Base-by-base conservation (phyloP, 768 basidiomycete species). In the Mycena rosella region DNA sequence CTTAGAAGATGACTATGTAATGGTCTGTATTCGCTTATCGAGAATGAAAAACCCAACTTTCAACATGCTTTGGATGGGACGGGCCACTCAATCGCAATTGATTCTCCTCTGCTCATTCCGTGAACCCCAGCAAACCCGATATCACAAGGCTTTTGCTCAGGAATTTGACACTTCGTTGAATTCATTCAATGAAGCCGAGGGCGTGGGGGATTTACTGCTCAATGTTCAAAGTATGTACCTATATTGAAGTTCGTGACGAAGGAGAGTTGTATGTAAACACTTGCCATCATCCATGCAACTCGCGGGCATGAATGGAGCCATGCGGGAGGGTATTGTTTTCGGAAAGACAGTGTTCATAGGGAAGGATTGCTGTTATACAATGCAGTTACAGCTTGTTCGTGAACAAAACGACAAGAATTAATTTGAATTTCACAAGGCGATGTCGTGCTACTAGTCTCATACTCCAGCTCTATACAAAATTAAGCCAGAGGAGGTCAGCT, bases 401-500 rank as follows among this genome's bases (percentile, higher is more conserved):
- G 40, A 42, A 42, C 40, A 17, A 42, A 42, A 42, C 20, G 40
- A 7, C 40, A 42, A 42, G 40, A 5, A 42, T 42, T 42, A 42
- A 42, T 42, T 42, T 42, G 15, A 42, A 42, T 42, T 42, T 42
- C 40, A 42, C 40, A 42, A 42, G 15, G 17, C 15, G 40, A 42
- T 7, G 40, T 42, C 9, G 40, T 17, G 40, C 40, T 42, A 42
- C 40, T 42, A 20, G 9, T 42, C 40, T 44, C 42, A 44, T 44
- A 20, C 42, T 44, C 20, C 24, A 20, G 47, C 47, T 48, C 47
- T 48, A 8, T 48, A 48, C 24, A 48, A 22, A 47, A 48, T 13
- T 47, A 47, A 47, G 26, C 24, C 24, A 48, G 47, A 48, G 47
- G 47, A 26, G 47, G 47, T 48, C 47, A 48, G 47, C 22, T 48